A percentile compares a stretch with the other conserved stretches of the same genome.
Evolutionary conservation across 2,329 filamentous ascomycete genomes (phyloP).

Genomic region (Decorospora gaudefroyi): DNA sequence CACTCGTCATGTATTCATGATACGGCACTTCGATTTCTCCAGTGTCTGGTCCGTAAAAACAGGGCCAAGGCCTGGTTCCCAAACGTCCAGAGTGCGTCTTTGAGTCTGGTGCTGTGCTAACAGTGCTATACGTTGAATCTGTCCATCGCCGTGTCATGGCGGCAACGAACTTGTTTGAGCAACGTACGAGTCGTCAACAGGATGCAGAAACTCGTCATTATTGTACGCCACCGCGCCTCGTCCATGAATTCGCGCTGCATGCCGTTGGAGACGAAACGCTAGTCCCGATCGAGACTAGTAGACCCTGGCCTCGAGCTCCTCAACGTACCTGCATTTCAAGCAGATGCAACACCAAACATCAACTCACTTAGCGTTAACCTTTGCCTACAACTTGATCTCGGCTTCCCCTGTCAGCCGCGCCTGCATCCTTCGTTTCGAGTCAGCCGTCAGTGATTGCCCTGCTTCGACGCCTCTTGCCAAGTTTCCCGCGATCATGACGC

Average conservation of each 20-base stretch:
- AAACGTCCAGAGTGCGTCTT: conserved; percentile 18
- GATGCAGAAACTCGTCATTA: too few relatives aligned
- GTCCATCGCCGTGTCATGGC: too few relatives aligned
- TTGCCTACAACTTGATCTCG: neutral
- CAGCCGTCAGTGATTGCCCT: conserved; percentile 13
- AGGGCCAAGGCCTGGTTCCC: conserved; percentile 43
- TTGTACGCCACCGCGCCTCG: too few relatives aligned
- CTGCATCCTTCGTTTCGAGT: conserved; percentile 5
- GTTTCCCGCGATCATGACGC: conserved; percentile 39
- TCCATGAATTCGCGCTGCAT: too few relatives aligned
- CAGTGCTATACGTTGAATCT: too few relatives aligned
- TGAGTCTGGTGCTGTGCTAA: too few relatives aligned
- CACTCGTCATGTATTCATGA: conserved; percentile 47
- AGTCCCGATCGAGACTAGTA: neutral
- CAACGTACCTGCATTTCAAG: neutral
- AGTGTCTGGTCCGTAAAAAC: conserved; percentile 47
- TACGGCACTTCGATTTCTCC: conserved; percentile 46
- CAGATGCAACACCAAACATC: too few relatives aligned
- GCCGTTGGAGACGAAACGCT: too few relatives aligned
- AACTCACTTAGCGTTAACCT: neutral
- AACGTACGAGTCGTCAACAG: too few relatives aligned
- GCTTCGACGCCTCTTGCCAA: conserved; percentile 30
- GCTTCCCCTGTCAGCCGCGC: neutral
- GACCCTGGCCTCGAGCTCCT: neutral
- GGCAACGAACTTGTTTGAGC: too few relatives aligned